Conservation (phyloP, 164 flowering plant species). For the Nymphaea colorata region DNA sequence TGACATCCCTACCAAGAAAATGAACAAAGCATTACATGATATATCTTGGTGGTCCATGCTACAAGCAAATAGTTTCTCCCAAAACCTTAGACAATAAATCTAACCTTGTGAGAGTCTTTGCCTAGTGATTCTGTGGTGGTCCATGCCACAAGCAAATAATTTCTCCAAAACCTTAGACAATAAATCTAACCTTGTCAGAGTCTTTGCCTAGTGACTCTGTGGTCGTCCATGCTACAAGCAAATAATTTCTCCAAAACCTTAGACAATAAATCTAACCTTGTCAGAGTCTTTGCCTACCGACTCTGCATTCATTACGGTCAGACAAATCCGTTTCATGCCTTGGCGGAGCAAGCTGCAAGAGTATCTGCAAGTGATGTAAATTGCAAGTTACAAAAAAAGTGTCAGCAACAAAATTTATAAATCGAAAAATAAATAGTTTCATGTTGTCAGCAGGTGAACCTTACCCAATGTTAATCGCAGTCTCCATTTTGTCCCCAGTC, state of each 20-base stretch:
- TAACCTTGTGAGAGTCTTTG: not conserved
- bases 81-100: not conserved
- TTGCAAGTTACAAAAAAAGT: not conserved
- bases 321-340: constrained; percentile 83
- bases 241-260: not conserved
- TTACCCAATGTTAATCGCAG: constrained; percentile 96
- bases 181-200: not conserved
- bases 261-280: not conserved
- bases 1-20: not conserved
- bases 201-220: not conserved
- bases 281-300: not conserved
- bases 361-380: constrained; percentile 38
- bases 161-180: not conserved
- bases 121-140: not conserved
- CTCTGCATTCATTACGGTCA: constrained; percentile 13
- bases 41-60: not conserved
- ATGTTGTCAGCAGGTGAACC: constrained; percentile 1
- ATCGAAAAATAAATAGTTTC: too few relatives aligned
- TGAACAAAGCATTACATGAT: not conserved
- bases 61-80: not conserved
- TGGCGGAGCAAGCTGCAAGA: constrained; percentile 88
- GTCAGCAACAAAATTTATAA: too few relatives aligned
- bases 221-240: not conserved
- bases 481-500: constrained; percentile 98
- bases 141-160: not conserved